Base-by-base conservation (phyloP, 306 rosid species). In the Sindora glabra region DNA sequence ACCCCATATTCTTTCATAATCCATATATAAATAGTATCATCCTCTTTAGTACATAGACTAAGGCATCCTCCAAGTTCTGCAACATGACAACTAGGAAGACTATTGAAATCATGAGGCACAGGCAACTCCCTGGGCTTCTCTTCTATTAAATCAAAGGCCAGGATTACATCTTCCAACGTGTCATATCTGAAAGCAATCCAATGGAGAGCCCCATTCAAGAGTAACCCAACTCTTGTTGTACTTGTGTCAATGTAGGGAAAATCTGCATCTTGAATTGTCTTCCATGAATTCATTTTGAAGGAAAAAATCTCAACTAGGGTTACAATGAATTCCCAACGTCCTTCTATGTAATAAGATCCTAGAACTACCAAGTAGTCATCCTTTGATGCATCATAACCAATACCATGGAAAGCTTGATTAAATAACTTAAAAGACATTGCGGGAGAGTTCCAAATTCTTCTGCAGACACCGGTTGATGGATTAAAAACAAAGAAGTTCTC, bases 341-440 rank as follows among this genome's bases (percentile, higher is more conserved):
- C 5, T 1, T 37, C 34, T 3, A n/a, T n/a, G n/a, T n/a, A n/a
- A n/a, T 27, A 57, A 1, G 33, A 17, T 0, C 5, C 32, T 1
- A 34, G 5, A 25, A 32, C 6, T 23, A 67, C 59, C 40, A 57
- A 47, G 15, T 34, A 67, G 32, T 67, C 73, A 67, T 57, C 58
- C 2, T 12, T 3, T 14, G 41, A 25, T 13, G 65, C 12, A 18
- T 56, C 73, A 8, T 34, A 67, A 4, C 65, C 51, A 46, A 46
- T 17, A 46, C 51, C 51, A 41, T 17, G 38, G 3, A n/a, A 5
- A 14, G 14, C 3, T 14, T 2, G 48, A 42, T 11, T 8, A 0
- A n/a, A n/a, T n/a, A n/a, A n/a, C n/a, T n/a, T 2, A 6, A n/a
- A 4, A 1, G 34, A 29, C 8, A 9, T 4, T 4, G 8, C 8